These are phyloP conservation scores for Lenwebbia sp. DNA, from an alignment of 345 rosid genomes.

Conservation along the genomic window DNA sequence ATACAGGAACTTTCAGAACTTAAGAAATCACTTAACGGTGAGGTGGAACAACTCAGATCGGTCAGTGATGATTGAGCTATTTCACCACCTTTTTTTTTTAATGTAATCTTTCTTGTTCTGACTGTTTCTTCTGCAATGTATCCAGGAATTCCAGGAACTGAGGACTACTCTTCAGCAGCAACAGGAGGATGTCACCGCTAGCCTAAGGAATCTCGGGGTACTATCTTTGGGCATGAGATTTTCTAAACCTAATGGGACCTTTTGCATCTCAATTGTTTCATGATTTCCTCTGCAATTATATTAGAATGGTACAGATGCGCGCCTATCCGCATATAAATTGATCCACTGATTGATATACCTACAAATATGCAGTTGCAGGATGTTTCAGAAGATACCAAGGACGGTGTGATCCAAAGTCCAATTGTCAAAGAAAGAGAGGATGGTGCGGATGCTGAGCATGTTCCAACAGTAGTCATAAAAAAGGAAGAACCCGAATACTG, in stretches of 20 bases:
- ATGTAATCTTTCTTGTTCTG: neutral
- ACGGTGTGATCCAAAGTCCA: neutral
- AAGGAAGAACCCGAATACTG: slow-evolving; percentile 7
- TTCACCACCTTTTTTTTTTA: neutral
- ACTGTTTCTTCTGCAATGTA: neutral
- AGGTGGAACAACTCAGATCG: slow-evolving; percentile 70
- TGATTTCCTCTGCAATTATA: neutral
- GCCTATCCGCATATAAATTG: neutral
- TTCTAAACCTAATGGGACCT: neutral
- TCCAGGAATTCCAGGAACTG: slow-evolving; percentile 68
- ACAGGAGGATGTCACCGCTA: slow-evolving; percentile 65
- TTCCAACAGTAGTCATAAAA: neutral
- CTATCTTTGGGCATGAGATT: neutral
- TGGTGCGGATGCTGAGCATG: slow-evolving; percentile 7
- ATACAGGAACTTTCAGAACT: slow-evolving; percentile 67
- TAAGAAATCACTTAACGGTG: slow-evolving; percentile 56
- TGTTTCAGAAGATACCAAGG: slow-evolving; percentile 28
- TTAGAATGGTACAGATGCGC: neutral
- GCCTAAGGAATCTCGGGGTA: slow-evolving; percentile 63
- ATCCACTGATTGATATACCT: neutral
- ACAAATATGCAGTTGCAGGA: slow-evolving; percentile 40
- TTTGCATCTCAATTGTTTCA: neutral
- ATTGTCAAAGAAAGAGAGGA: slow-evolving; percentile 5
- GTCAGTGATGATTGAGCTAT: slow-evolving; percentile 19
- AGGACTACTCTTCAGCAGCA: slow-evolving; percentile 70